A percentile compares a stretch with the other conserved stretches of the same genome.
Conservation (phyloP, 2,329 filamentous ascomycete species). For the Pseudocercospora crystallina region DNA sequence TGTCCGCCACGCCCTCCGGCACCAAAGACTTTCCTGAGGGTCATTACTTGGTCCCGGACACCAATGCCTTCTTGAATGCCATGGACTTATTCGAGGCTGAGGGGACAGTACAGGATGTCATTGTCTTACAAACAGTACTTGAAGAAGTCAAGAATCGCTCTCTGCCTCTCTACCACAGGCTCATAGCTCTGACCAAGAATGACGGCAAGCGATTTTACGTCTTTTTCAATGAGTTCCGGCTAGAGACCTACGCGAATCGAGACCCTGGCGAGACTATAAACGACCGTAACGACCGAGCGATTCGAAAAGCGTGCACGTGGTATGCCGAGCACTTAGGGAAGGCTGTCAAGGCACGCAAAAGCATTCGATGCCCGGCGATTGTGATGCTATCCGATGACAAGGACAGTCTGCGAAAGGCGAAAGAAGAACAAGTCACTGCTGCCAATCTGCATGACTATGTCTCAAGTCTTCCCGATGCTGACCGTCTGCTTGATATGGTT, state of each 20-base stretch:
- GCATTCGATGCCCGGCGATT: slow-evolving; percentile 65
- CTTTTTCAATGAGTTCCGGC: slow-evolving; percentile 97
- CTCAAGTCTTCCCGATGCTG: slow-evolving; percentile 76
- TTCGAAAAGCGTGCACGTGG: slow-evolving; percentile 84
- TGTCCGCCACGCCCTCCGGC: slow-evolving; percentile 83
- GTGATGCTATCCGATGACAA: slow-evolving; percentile 95
- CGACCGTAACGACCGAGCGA: slow-evolving; percentile 91
- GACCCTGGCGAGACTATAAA: slow-evolving; percentile 83
- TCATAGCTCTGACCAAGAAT: slow-evolving; percentile 87
- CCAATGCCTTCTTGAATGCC: slow-evolving; percentile 89
- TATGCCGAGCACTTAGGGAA: slow-evolving; percentile 77
- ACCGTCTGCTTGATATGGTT: slow-evolving; percentile 89
- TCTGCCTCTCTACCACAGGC: slow-evolving; percentile 87
- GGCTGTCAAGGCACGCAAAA: slow-evolving; percentile 56
- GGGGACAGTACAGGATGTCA: slow-evolving; percentile 91
- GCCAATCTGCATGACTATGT: slow-evolving; percentile 72
- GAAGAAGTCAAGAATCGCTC: slow-evolving; percentile 95
- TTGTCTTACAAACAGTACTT: slow-evolving; percentile 91
- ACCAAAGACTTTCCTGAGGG: slow-evolving; percentile 80
- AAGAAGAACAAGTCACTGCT: slow-evolving; percentile 69
- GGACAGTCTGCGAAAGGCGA: slow-evolving; percentile 81
- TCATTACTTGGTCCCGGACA: slow-evolving; percentile 93
- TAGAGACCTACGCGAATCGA: slow-evolving; percentile 82
- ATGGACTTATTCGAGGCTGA: slow-evolving; percentile 97
- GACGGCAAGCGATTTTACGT: slow-evolving; percentile 98